Evolutionary conservation across 2,329 filamentous ascomycete species (phyloP).

Genomic region (Alternaria panax): DNA sequence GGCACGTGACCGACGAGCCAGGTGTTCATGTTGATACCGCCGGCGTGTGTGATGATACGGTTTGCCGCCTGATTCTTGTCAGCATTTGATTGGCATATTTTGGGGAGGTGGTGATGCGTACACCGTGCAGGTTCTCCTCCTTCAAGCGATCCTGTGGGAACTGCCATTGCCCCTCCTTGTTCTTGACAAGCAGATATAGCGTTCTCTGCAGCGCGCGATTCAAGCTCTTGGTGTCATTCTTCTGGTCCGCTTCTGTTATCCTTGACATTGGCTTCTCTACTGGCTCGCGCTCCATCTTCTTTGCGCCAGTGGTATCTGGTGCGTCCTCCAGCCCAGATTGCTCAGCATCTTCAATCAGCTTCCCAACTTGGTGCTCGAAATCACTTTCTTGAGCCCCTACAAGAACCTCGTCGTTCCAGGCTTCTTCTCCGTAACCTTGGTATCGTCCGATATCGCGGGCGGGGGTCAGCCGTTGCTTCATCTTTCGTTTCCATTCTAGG

Average conservation of each 20-base stretch:
- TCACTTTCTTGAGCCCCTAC: slow-evolving; percentile 74
- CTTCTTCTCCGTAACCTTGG: slow-evolving; percentile 73
- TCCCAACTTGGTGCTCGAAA: slow-evolving; percentile 70
- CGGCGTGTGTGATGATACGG: slow-evolving; percentile 76
- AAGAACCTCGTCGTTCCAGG: slow-evolving; percentile 91
- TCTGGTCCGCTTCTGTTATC: slow-evolving; percentile 78
- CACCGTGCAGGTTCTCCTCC: slow-evolving; percentile 83
- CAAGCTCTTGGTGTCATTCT: slow-evolving; percentile 77
- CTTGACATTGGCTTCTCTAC: slow-evolving; percentile 75
- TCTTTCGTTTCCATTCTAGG: slow-evolving; percentile 89
- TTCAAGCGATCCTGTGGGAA: slow-evolving; percentile 78
- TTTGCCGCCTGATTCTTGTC: slow-evolving; percentile 73
- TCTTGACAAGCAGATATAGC: slow-evolving; percentile 85
- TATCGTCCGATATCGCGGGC: slow-evolving; percentile 87
- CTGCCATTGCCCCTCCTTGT: slow-evolving; percentile 74
- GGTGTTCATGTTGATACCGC: slow-evolving; percentile 96
- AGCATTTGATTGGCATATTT: slow-evolving; percentile 9
- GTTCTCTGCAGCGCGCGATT: slow-evolving; percentile 81
- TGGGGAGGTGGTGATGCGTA: slow-evolving; percentile 56
- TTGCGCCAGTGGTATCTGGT: slow-evolving; percentile 41
- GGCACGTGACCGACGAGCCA: slow-evolving; percentile 95
- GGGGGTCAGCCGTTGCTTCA: slow-evolving; percentile 76
- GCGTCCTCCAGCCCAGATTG: slow-evolving; percentile 56
- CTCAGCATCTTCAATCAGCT: slow-evolving; percentile 77
- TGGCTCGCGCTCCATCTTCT: slow-evolving; percentile 63